phyloP scores from a whole-genome alignment of 306 rosid species.

The Ormosia emarginata region DNA sequence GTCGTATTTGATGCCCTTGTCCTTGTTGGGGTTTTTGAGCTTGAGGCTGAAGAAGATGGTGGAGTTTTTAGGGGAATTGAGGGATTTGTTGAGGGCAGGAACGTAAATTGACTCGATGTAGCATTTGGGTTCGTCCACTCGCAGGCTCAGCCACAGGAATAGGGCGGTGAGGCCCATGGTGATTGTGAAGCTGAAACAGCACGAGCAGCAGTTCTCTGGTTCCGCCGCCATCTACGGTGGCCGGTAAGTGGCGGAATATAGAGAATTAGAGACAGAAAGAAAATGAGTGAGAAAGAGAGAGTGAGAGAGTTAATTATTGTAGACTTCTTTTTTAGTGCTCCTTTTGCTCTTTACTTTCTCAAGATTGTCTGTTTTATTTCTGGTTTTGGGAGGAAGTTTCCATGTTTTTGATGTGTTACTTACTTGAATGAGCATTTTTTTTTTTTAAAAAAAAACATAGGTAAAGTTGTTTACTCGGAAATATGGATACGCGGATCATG shows the following conservation, averaged over 20 bases:
- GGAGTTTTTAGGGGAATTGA: conserved; percentile 33
- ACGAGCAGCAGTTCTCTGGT: conserved; percentile 20
- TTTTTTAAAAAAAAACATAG: too few relatives aligned
- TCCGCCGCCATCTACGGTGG: conserved; percentile 9
- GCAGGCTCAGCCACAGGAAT: conserved; percentile 52
- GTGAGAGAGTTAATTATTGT: background rate
- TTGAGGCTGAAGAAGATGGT: conserved; percentile 31
- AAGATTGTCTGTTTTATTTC: background rate
- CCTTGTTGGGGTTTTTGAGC: conserved; percentile 62
- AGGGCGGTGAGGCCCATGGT: conserved; percentile 36
- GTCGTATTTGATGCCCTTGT: conserved; percentile 70
- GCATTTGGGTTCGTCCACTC: conserved; percentile 49
- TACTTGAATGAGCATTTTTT: background rate
- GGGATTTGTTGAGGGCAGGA: conserved; percentile 64
- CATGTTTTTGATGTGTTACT: background rate
- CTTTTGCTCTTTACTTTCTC: background rate
- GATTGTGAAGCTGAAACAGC: conserved; percentile 27
- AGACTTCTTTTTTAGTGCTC: background rate
- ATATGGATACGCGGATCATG: too few relatives aligned
- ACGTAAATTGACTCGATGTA: conserved; percentile 46
- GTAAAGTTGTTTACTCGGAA: too few relatives aligned
- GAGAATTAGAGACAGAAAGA: background rate
- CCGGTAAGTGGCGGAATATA: background rate
- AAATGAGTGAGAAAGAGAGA: background rate
- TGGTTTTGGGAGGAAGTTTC: conserved; percentile 4